Base-by-base conservation (phyloP, 345 rosid genomes). In the Pugionium dolabratum region DNA sequence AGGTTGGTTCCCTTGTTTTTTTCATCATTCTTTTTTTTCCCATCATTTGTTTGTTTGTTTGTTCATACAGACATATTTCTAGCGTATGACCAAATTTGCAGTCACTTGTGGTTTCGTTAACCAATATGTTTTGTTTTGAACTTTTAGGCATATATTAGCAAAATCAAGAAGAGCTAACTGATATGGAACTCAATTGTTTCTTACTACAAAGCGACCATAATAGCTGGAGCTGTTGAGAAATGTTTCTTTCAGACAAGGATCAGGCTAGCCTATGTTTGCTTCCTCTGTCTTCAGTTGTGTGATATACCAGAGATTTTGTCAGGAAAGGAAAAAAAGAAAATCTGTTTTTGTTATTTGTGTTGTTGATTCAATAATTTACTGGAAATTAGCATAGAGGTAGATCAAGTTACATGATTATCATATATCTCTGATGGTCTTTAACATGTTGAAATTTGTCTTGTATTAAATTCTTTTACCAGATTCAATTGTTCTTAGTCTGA, bases 1-100 rank as follows among this genome's bases (percentile, higher is more conserved):
- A 88, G 97, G 97, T 91, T 18, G 18, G 18, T 18, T 18, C 18
- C 18, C 18, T 18, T 18, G 18, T 18, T 18, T 18, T 18, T 18
- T 18, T 18, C 18, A 18, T 18, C 18, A 18, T 18, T 18, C 18
- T 18, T 18, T 18, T 18, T 18, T 18, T 18, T 18, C 18, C 18
- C 18, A 18, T 18, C 18, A 18, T 18, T 18, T 18, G 18, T 18
- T 18, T 18, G 18, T 18, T 11, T 80, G 75, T 71, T 60, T 44
- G 48, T 30, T 34, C 50, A 8, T 60, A 52, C 48, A 7, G 27
- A 2, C 26, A n/a, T 9, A 25, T 64, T 4, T 75, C 37, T 3
- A 45, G 26, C 34, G 39, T 43, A 41, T 35, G 25, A 37, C n/a
- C 47, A 31, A 32, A 45, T 62, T 56, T 59, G 33, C 55, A 53